phyloP scores from a whole-genome alignment of 495 filamentous ascomycete species.

The Podospora conica region DNA sequence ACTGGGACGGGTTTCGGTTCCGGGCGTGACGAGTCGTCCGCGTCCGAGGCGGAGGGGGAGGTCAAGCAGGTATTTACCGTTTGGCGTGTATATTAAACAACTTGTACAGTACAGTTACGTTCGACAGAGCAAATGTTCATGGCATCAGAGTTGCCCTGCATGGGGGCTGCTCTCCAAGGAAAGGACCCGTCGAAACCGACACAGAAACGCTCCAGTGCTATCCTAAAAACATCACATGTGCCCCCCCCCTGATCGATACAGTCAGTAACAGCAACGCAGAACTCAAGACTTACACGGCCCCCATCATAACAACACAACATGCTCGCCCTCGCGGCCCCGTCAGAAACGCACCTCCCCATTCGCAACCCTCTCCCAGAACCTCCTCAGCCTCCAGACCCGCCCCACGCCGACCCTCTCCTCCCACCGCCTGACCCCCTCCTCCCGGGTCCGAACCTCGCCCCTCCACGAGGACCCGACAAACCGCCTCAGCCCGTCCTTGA shows the following conservation, averaged over 20 bases:
- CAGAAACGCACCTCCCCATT: conserved; percentile 12
- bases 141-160: not conserved
- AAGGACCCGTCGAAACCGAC: not conserved
- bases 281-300: not conserved
- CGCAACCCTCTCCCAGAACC: conserved; percentile 47
- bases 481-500: conserved; percentile 48
- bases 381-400: conserved; percentile 44
- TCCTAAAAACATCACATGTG: not conserved
- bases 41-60: not conserved
- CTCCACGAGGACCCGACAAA: conserved; percentile 46
- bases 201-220: not conserved
- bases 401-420: conserved; percentile 42
- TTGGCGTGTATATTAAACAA: conserved; percentile 9
- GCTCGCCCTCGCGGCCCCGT: not conserved
- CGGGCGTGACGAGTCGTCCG: conserved; percentile 23
- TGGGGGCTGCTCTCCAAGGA: not conserved
- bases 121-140: not conserved
- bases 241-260: not conserved
- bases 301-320: not conserved
- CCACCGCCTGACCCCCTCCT: conserved; percentile 33
- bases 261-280: not conserved
- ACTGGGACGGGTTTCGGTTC: conserved; percentile 68
- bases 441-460: conserved; percentile 34
- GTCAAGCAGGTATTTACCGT: not conserved
- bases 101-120: conserved; percentile 7